A percentile compares a stretch with the other conserved stretches of the same genome.
Evolutionary conservation across 2,329 filamentous ascomycete species (phyloP).

Genomic region (Parastagonospora nodorum): DNA sequence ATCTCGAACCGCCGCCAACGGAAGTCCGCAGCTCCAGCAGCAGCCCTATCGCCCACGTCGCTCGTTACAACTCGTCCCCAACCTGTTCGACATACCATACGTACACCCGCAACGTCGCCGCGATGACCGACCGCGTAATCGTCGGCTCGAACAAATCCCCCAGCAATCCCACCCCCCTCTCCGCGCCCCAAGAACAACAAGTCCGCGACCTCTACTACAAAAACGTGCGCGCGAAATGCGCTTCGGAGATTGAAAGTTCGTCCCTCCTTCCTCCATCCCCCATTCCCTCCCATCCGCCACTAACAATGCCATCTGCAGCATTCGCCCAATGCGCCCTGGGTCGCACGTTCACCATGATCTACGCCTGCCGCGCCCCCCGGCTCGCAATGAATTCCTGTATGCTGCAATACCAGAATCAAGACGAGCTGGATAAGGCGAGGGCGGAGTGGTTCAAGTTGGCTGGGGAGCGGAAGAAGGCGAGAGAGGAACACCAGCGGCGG

Average conservation of each 20-base stretch:
- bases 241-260: conserved; percentile 63
- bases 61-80: background rate
- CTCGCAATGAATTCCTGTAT: conserved; percentile 94
- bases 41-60: too few relatives aligned
- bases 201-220: conserved; percentile 77
- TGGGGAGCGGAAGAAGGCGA: conserved; percentile 69
- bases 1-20: conserved; percentile 22
- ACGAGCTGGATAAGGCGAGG: conserved; percentile 83
- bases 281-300: background rate
- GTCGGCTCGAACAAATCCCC: conserved; percentile 25
- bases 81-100: background rate
- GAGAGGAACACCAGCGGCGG: conserved; percentile 60
- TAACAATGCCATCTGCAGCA: conserved; percentile 56
- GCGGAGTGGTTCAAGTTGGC: conserved; percentile 90
- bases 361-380: conserved; percentile 79
- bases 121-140: conserved; percentile 30
- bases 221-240: conserved; percentile 78
- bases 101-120: conserved; percentile 1
- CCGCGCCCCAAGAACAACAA: conserved; percentile 70
- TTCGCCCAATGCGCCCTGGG: conserved; percentile 89
- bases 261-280: conserved; percentile 1
- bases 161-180: conserved; percentile 67
- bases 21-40: too few relatives aligned
- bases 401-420: conserved; percentile 80
- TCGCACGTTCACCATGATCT: conserved; percentile 85